phyloP scores from a whole-genome alignment of 805 yeast genomes.

The Saccharomycopsis guyanensis region DNA sequence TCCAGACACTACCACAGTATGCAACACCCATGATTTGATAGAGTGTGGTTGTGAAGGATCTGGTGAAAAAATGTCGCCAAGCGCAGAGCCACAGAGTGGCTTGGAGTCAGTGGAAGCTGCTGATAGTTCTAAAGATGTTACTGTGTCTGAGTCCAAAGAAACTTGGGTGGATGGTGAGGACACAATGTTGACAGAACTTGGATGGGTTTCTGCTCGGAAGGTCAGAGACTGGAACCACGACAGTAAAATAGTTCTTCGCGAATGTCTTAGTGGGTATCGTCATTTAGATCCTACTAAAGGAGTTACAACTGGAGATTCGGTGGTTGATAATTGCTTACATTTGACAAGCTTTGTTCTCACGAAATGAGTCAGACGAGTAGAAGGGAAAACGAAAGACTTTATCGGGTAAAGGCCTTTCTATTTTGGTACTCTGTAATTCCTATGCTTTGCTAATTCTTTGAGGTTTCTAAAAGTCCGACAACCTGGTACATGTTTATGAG shows the following conservation, averaged over 20 bases:
- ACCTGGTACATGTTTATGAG: too few species aligned
- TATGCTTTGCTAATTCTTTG: too few species aligned
- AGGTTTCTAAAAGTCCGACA: too few species aligned
- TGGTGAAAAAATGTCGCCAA: conserved; percentile 31
- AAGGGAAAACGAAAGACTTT: too few species aligned
- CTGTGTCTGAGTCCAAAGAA: not conserved
- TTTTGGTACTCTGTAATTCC: too few species aligned
- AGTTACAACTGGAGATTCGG: not conserved
- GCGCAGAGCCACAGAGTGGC: not conserved
- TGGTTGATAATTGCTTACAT: not conserved
- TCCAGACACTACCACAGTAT: conserved; percentile 38
- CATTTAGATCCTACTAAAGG: conserved; percentile 4
- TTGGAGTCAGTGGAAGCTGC: not conserved
- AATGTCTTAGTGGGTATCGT: conserved; percentile 4
- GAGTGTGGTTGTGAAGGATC: conserved; percentile 54
- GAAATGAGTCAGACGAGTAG: not conserved
- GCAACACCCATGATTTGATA: conserved; percentile 74
- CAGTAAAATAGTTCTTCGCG: not conserved
- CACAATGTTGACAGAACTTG: not conserved
- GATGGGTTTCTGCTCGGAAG: conserved; percentile 6
- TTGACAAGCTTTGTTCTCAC: conserved; percentile 1
- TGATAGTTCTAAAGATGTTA: not conserved
- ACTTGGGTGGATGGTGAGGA: not conserved
- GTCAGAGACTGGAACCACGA: not conserved
- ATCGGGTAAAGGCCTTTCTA: too few species aligned